phyloP scores from a whole-genome alignment of 1,284 basidiomycete species.

The Fomitopsis schrenkii region DNA sequence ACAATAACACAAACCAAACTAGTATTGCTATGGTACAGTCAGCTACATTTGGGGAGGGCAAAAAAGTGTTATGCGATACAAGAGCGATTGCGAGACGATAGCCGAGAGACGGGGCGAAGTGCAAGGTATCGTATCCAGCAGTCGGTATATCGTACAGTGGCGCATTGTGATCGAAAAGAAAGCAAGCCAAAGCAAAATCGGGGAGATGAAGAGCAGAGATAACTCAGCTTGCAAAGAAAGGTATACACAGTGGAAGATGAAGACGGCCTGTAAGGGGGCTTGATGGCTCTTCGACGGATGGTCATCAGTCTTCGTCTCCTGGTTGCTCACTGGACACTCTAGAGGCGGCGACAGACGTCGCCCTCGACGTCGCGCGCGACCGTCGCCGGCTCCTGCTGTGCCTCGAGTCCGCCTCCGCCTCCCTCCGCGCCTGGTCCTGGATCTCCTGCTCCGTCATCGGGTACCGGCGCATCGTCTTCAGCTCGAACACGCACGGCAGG shows the following conservation, averaged over 20 bases:
- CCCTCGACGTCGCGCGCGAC: conserved; percentile 15
- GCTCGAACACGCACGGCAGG: conserved; percentile 56
- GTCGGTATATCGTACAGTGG: conserved; percentile 3
- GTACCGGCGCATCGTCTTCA: conserved; percentile 47
- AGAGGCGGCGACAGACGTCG: conserved; percentile 13
- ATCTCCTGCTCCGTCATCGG: conserved; percentile 48
- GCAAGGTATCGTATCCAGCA: conserved; percentile 2
- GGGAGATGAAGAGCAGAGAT: not conserved
- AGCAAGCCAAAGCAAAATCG: not conserved
- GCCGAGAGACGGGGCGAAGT: not conserved
- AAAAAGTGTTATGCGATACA: not conserved
- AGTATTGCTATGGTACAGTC: not conserved
- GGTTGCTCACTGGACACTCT: not conserved
- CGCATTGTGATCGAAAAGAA: not conserved
- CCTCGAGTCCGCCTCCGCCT: conserved; percentile 18
- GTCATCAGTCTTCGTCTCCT: not conserved
- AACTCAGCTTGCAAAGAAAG: not conserved
- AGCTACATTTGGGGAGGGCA: not conserved
- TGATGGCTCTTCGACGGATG: not conserved
- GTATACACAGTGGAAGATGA: not conserved
- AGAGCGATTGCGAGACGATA: not conserved
- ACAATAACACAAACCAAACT: not conserved
- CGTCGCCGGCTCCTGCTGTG: conserved; percentile 4
- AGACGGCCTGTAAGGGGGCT: not conserved
- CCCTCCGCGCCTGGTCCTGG: conserved; percentile 31